Evolutionary conservation across 2,329 filamentous ascomycete species (phyloP).

Genomic region (Trichoderma breve): DNA sequence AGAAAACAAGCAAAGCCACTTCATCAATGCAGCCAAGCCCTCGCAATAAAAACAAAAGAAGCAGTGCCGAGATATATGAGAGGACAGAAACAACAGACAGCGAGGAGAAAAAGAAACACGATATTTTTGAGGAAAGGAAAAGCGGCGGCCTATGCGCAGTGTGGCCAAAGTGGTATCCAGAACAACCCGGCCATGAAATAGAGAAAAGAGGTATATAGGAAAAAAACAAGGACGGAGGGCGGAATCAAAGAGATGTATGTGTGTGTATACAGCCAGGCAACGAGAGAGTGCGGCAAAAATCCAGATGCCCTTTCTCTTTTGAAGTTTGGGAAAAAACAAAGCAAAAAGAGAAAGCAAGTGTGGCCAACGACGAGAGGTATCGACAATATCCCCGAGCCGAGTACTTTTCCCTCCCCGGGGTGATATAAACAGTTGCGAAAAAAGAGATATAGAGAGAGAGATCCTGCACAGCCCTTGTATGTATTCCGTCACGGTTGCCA

Average conservation of each 20-base stretch:
- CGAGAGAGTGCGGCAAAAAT: background rate
- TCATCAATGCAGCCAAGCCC: background rate
- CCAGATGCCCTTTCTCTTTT: background rate
- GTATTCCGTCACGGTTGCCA: background rate
- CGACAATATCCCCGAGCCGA: background rate
- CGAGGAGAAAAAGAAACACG: background rate
- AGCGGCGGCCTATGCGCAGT: slow-evolving; percentile 14
- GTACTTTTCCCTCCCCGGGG: background rate
- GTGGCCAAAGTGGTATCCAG: slow-evolving; percentile 32
- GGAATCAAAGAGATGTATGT: background rate
- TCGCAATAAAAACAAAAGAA: background rate
- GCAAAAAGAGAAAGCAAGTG: background rate
- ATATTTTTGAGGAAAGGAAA: background rate
- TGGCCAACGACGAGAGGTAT: slow-evolving; percentile 3
- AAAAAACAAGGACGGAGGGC: background rate
- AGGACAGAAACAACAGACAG: background rate
- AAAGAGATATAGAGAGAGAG: slow-evolving; percentile 6
- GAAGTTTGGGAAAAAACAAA: background rate
- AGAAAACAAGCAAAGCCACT: slow-evolving; percentile 8
- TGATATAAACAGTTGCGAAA: slow-evolving; percentile 8
- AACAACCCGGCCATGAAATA: slow-evolving; percentile 33
- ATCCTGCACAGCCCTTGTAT: slow-evolving; percentile 3
- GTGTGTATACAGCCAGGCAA: background rate
- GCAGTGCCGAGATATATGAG: background rate
- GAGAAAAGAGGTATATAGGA: background rate